Base-by-base conservation (phyloP, 1,284 basidiomycete genomes). In the Ustilago cynodontis region DNA sequence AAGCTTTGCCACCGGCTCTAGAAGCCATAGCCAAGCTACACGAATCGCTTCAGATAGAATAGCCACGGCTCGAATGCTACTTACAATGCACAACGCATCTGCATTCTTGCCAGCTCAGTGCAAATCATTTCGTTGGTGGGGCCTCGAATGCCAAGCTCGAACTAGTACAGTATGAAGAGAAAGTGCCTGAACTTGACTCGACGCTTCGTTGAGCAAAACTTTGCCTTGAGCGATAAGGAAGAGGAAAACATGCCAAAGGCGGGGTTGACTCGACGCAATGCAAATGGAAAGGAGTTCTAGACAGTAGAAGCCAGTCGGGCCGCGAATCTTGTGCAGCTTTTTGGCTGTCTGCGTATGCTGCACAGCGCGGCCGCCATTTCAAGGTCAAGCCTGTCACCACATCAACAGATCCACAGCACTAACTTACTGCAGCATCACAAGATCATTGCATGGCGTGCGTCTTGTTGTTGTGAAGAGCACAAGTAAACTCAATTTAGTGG, bases 291-390 rank as follows among this genome's bases (percentile, higher is more conserved):
- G 20, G 22, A 16, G 41, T 16, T n/a, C 20, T 20, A 18, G 13
- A 13, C 54, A 31, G n/a, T 54, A 18, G 58, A 63, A 55, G 69
- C 69, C 63, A 59, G 63, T 65, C 69, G 62, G 69, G 54, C 63
- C 63, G 63, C 59, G 28, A 58, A 71, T 33, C 20, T 39, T 29
- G 47, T 61, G 59, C 68, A 53, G 58, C 58, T 59, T 5, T 26
- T 31, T n/a, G n/a, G 22, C 33, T 33, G n/a, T n/a, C n/a, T n/a
- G n/a, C 13, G 35, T 10, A 37, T 9, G 35, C 14, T 41, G 24
- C 37, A 18, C 14, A 29, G 35, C 39, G 28, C 54, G 18, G 26
- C 26, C 37, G 24, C 33, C n/a, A 20, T 20, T 33, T 52, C n/a
- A 54, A 14, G 24, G 29, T 24, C 33, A 24, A n/a, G n/a, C 10